phyloP scores from a whole-genome alignment of 2,329 filamentous ascomycete genomes.

The Aspergillus candidus region DNA sequence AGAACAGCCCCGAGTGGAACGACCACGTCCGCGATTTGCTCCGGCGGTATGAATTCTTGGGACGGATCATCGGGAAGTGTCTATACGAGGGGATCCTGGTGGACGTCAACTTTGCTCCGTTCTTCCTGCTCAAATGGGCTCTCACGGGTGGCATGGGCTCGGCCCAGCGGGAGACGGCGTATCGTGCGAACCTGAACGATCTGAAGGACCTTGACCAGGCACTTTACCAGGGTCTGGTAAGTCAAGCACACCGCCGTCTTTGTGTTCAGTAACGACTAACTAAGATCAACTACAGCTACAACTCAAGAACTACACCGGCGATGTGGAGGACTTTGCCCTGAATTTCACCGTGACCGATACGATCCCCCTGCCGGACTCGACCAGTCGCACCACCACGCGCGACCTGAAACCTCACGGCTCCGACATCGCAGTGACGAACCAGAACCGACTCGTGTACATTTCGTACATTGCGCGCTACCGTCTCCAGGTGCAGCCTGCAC shows the following conservation, averaged over 20 bases:
- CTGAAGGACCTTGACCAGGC: constrained; percentile 84
- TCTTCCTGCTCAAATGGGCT: constrained; percentile 95
- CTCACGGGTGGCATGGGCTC: constrained; percentile 60
- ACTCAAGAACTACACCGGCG: constrained; percentile 77
- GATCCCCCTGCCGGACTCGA: constrained; percentile 47
- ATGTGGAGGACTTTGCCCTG: constrained; percentile 72
- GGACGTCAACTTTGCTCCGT: constrained; percentile 86
- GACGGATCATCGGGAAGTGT: constrained; percentile 90
- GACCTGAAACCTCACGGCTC: constrained; percentile 73
- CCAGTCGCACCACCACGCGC: constrained; percentile 59
- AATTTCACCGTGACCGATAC: constrained; percentile 85
- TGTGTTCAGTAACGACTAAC: too few relatives aligned
- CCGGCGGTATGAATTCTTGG: constrained; percentile 80
- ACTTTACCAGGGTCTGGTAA: constrained; percentile 76
- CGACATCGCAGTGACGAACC: constrained; percentile 74
- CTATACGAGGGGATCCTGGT: constrained; percentile 95
- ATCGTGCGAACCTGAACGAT: constrained; percentile 91
- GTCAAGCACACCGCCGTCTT: constrained; percentile 13
- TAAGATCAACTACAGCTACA: constrained; percentile 36
- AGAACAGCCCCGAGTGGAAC: constrained; percentile 53
- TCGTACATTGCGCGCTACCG: constrained; percentile 85
- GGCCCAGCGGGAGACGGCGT: constrained; percentile 62
- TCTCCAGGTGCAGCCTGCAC: constrained; percentile 68
- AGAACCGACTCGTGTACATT: constrained; percentile 91
- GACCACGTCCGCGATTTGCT: constrained; percentile 56